Base-by-base conservation (phyloP, 495 filamentous ascomycete genomes). In the Penicillium cosmopolitanum region DNA sequence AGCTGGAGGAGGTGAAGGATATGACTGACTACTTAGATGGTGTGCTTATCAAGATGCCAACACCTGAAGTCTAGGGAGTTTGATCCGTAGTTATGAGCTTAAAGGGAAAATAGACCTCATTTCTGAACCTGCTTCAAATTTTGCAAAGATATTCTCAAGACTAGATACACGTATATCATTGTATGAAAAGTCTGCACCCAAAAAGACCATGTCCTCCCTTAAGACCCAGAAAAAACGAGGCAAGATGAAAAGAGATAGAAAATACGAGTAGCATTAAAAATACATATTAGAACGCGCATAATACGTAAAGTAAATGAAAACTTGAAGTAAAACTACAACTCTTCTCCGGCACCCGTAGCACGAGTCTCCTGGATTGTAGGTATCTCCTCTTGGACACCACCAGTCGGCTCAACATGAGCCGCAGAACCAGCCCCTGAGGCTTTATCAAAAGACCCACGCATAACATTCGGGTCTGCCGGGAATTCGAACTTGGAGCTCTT, bases 401-500 rank as follows among this genome's bases (percentile, higher is more conserved):
- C 46, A 23, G 46, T 48, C 10, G 46, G 46, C 46, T 48, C 54
- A 43, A 71, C 19, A 53, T 71, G 68, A 51, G 66, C 53, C 11
- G 68, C 58, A 10, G 21, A 50, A 11, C 57, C 55, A 10, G 44
- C 44, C 19, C 48, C 47, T 7, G 35, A 35, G 0, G 54, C 59
- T 52, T 71, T 71, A 21, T 68, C 63, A 43, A 69, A 66, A 3
- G 66, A 69, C 0, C 55, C 68, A 0, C 63, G 66, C 25, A 66
- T 61, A 3, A 71, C 23, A 33, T 43, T 48, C 4, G 61, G 61
- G 35, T 68, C 61, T 42, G 68, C 67, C 15, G 71, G 73, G 63
- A 77, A 71, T 23, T 64, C 31, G 48, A 71, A 90, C 60, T 80
- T 79, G 33, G 71, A 74, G 56, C 81, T 85, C 63, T 83, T 81